phyloP scores from a whole-genome alignment of 441 rosid genomes.

The Sinapis alba region DNA sequence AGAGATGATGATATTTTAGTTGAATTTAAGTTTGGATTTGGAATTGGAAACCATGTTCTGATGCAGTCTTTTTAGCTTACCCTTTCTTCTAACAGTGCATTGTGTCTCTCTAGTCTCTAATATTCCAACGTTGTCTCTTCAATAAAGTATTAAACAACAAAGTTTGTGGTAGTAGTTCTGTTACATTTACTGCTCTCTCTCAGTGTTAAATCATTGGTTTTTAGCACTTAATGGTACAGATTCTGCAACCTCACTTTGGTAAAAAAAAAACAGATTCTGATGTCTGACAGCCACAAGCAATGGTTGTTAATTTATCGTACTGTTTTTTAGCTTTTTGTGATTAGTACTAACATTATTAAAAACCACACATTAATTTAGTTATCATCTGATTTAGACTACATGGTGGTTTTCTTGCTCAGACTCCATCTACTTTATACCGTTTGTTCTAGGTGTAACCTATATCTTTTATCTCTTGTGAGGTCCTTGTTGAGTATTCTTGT shows the following conservation, averaged over 20 bases:
- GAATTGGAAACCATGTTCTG: not conserved
- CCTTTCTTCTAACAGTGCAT: not conserved
- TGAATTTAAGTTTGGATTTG: not conserved
- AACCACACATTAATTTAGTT: conserved; percentile 20
- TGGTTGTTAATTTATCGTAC: conserved; percentile 42
- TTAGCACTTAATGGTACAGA: conserved; percentile 8
- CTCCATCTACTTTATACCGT: conserved; percentile 45
- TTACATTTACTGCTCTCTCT: conserved; percentile 20
- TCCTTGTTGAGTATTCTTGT: not conserved
- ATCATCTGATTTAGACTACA: conserved; percentile 40
- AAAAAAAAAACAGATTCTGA: conserved; percentile 11
- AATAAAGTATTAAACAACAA: not conserved
- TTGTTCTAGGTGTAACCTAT: conserved; percentile 32
- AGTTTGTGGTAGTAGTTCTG: not conserved
- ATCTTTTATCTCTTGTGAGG: conserved; percentile 30
- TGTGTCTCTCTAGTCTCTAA: not conserved
- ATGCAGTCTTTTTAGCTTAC: not conserved
- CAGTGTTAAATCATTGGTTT: conserved; percentile 28
- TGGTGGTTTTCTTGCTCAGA: conserved; percentile 62
- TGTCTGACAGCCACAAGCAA: conserved; percentile 28
- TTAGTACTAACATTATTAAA: conserved; percentile 43
- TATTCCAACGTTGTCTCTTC: not conserved
- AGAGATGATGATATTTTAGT: not conserved
- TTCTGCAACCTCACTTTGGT: conserved; percentile 5
- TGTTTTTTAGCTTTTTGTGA: conserved; percentile 28